Percentiles rank a stretch among this genome's conserved stretches.
These are phyloP conservation scores for Yamadazyma buinensis DNA, from an alignment of 1,139 yeast species.

Conservation along the genomic window DNA sequence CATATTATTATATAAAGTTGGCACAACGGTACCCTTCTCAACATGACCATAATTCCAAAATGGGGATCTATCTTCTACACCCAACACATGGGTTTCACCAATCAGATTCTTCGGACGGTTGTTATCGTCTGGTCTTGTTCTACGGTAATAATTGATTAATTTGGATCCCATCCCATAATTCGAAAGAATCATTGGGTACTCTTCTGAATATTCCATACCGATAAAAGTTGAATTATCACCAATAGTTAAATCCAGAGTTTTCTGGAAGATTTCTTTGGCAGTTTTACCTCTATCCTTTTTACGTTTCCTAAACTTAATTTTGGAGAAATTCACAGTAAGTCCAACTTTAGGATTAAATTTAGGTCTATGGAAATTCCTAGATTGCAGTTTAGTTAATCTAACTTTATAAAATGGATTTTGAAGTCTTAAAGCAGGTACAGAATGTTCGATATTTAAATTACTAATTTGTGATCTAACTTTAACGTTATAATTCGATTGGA, in stretches of 20 bases:
- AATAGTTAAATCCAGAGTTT: constrained; percentile 71
- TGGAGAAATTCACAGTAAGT: constrained; percentile 69
- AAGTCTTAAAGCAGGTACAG: constrained; percentile 79
- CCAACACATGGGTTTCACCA: constrained; percentile 95
- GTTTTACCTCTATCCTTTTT: constrained; percentile 88
- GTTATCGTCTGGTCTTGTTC: constrained; percentile 74
- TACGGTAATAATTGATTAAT: constrained; percentile 87
- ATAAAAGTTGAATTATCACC: constrained; percentile 81
- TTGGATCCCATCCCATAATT: constrained; percentile 97
- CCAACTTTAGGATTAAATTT: constrained; percentile 75
- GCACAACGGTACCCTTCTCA: constrained; percentile 90
- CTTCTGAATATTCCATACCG: constrained; percentile 87
- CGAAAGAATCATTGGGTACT: constrained; percentile 76
- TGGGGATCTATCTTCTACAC: constrained; percentile 93
- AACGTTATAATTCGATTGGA: constrained; percentile 84
- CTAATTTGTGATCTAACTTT: constrained; percentile 93
- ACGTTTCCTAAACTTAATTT: constrained; percentile 74
- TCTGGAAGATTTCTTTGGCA: constrained; percentile 65
- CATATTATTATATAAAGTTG: constrained; percentile 89
- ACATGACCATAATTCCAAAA: constrained; percentile 99
- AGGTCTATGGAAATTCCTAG: constrained; percentile 80
- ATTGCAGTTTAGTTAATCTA: constrained; percentile 60
- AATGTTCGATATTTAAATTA: constrained; percentile 85
- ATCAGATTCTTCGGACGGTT: constrained; percentile 83
- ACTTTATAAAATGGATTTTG: constrained; percentile 94